These are phyloP conservation scores for Coemansia guatemalensis DNA, from an alignment of 192 early-diverging fungal genomes.

Conservation along the genomic window DNA sequence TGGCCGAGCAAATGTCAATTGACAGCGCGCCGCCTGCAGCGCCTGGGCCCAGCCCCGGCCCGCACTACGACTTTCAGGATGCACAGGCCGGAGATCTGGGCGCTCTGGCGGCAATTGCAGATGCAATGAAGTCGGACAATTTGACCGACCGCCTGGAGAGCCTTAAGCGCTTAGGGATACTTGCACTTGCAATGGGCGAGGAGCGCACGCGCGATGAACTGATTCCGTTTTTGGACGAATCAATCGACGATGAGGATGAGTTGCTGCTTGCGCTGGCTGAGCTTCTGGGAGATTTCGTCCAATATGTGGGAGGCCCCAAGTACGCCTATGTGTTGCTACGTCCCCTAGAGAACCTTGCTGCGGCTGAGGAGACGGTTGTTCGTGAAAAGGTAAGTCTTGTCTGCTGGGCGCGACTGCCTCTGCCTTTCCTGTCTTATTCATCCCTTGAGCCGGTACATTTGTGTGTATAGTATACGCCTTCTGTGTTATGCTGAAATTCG, in stretches of 20 bases:
- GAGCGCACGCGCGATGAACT: slow-evolving; percentile 95
- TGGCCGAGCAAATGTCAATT: slow-evolving; percentile 56
- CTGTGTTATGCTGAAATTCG: no score
- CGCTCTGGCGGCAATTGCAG: slow-evolving; percentile 48
- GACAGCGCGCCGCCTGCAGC: slow-evolving; percentile 38
- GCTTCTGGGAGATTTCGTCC: slow-evolving; percentile 89
- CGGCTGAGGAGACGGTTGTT: slow-evolving; percentile 98
- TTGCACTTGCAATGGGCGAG: slow-evolving; percentile 87
- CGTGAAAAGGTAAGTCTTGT: slow-evolving; percentile 79
- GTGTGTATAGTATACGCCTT: no score
- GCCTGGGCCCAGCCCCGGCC: slow-evolving; percentile 9
- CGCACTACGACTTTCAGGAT: slow-evolving; percentile 51
- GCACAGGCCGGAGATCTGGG: slow-evolving; percentile 50
- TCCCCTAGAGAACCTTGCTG: slow-evolving; percentile 95
- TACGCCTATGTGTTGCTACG: slow-evolving; percentile 83
- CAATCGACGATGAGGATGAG: slow-evolving; percentile 99
- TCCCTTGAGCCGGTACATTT: no score
- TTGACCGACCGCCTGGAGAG: slow-evolving; percentile 54
- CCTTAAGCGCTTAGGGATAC: slow-evolving; percentile 51
- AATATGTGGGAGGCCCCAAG: slow-evolving; percentile 88
- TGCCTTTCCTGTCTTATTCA: no score
- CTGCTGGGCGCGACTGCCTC: no score
- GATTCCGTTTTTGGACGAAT: slow-evolving; percentile 98
- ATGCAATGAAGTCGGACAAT: slow-evolving; percentile 55
- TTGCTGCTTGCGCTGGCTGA: slow-evolving; percentile 91